Evolutionary conservation across 2,329 filamentous ascomycete genomes (phyloP).

Genomic region (Esteya vermicola): DNA sequence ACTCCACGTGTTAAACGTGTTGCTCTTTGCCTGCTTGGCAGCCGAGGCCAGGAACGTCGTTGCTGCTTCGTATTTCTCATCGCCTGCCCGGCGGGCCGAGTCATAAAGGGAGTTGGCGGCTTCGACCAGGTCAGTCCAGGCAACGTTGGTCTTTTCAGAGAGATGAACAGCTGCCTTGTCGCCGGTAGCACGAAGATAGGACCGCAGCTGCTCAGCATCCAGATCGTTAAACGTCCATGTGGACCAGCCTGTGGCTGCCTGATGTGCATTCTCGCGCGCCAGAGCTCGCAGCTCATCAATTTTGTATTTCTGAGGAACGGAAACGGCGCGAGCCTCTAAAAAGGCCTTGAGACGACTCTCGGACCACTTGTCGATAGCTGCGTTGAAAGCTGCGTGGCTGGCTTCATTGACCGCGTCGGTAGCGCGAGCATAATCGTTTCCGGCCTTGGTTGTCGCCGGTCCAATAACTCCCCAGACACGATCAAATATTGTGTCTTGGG

Average conservation of each 20-base stretch:
- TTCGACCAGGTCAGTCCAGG: slow-evolving; percentile 58
- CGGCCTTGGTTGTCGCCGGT: slow-evolving; percentile 60
- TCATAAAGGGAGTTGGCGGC: slow-evolving; percentile 48
- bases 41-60: slow-evolving; percentile 56
- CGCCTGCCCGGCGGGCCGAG: slow-evolving; percentile 44
- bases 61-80: slow-evolving; percentile 46
- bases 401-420: slow-evolving; percentile 53
- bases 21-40: slow-evolving; percentile 50
- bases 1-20: slow-evolving; percentile 59
- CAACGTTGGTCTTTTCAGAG: slow-evolving; percentile 47
- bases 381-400: slow-evolving; percentile 52
- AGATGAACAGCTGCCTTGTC: slow-evolving; percentile 42
- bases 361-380: slow-evolving; percentile 50
- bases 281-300: slow-evolving; percentile 59
- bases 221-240: slow-evolving; percentile 73
- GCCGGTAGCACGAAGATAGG: slow-evolving; percentile 37
- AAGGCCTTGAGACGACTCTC: slow-evolving; percentile 66
- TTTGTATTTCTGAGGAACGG: slow-evolving; percentile 58
- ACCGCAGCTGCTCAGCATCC: slow-evolving; percentile 54
- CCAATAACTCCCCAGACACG: slow-evolving; percentile 49
- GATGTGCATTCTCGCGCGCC: slow-evolving; percentile 60
- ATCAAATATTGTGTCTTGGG: slow-evolving; percentile 47
- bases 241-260: slow-evolving; percentile 51
- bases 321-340: slow-evolving; percentile 62
- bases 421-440: slow-evolving; percentile 63